phyloP scores from a whole-genome alignment of 1,139 yeast species.

The Yamadazyma triangularis region DNA sequence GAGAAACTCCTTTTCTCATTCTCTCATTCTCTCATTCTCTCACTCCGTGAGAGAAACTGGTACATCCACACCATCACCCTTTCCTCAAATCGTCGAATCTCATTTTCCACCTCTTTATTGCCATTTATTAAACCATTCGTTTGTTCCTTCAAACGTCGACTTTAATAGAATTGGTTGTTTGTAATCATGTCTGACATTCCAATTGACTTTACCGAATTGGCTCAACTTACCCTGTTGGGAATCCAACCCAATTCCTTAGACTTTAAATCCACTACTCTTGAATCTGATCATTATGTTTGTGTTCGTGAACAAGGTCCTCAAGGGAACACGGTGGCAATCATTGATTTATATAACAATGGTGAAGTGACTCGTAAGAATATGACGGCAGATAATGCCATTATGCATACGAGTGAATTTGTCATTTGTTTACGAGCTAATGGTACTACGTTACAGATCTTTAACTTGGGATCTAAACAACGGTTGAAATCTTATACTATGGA shows the following conservation, averaged over 20 bases:
- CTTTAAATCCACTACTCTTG: conserved; percentile 90
- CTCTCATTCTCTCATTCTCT: too few relatives aligned
- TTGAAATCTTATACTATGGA: conserved; percentile 82
- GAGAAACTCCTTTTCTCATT: too few relatives aligned
- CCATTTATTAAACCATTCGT: too few relatives aligned
- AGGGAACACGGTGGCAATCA: conserved; percentile 88
- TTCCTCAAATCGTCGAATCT: too few relatives aligned
- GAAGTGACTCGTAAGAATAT: conserved; percentile 81
- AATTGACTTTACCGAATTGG: conserved; percentile 93
- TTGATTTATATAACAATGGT: conserved; percentile 73
- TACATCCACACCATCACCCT: too few relatives aligned
- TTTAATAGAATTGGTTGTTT: too few relatives aligned
- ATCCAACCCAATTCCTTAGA: conserved; percentile 80
- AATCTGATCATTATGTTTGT: conserved; percentile 87
- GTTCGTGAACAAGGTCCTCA: conserved; percentile 73
- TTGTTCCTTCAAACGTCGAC: too few relatives aligned
- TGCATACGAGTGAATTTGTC: conserved; percentile 87
- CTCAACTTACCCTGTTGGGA: conserved; percentile 81
- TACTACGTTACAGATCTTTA: conserved; percentile 90
- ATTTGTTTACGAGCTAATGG: conserved; percentile 96
- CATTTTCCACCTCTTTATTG: too few relatives aligned
- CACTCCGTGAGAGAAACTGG: too few relatives aligned
- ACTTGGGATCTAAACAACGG: conserved; percentile 81
- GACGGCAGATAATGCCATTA: conserved; percentile 96
- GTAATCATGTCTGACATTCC: conserved; percentile 66